A percentile compares a stretch with the other conserved stretches of the same genome.
phyloP scores from a whole-genome alignment of 768 basidiomycete species.

The Naganishia vishniacii region DNA sequence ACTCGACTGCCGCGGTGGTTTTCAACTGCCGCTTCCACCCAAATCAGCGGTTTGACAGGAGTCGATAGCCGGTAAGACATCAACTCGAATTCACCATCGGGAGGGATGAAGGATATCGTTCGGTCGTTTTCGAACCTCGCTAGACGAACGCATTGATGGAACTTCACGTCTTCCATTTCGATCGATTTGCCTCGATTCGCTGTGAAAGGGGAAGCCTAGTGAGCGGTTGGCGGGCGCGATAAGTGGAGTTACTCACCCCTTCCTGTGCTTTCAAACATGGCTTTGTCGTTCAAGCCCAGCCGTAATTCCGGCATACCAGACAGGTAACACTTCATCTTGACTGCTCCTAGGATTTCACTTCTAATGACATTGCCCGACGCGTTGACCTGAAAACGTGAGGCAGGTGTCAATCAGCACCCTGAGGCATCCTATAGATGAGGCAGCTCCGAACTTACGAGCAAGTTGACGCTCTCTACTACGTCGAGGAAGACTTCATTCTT shows the following conservation, averaged over 20 bases:
- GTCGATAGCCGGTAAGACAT: slow-evolving; percentile 97
- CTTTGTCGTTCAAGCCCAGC: slow-evolving; percentile 94
- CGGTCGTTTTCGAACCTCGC: slow-evolving; percentile 97
- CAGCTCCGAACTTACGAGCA: slow-evolving; percentile 66
- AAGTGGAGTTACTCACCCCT: slow-evolving; percentile 59
- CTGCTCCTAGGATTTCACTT: slow-evolving; percentile 93
- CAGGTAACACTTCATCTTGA: slow-evolving; percentile 99
- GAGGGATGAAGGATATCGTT: slow-evolving; percentile 97
- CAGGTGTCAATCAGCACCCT: too few species aligned
- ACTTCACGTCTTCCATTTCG: slow-evolving; percentile 99
- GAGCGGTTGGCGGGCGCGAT: too few species aligned
- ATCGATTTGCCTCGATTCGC: slow-evolving; percentile 94
- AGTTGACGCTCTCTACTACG: slow-evolving; percentile 94
- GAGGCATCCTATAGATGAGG: too few species aligned
- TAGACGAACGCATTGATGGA: slow-evolving; percentile 97
- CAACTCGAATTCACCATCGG: slow-evolving; percentile 96
- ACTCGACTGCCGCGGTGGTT: slow-evolving; percentile 85
- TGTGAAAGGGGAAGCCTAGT: slow-evolving; percentile 36
- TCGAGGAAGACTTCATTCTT: slow-evolving; percentile 99
- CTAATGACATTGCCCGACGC: slow-evolving; percentile 94
- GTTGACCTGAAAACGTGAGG: slow-evolving; percentile 79
- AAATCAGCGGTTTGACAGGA: slow-evolving; percentile 92
- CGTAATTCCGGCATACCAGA: slow-evolving; percentile 99
- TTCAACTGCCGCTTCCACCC: slow-evolving; percentile 95
- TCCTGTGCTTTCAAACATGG: slow-evolving; percentile 98